phyloP scores from a whole-genome alignment of 345 rosid genomes.

The Atalantia buxifolia region DNA sequence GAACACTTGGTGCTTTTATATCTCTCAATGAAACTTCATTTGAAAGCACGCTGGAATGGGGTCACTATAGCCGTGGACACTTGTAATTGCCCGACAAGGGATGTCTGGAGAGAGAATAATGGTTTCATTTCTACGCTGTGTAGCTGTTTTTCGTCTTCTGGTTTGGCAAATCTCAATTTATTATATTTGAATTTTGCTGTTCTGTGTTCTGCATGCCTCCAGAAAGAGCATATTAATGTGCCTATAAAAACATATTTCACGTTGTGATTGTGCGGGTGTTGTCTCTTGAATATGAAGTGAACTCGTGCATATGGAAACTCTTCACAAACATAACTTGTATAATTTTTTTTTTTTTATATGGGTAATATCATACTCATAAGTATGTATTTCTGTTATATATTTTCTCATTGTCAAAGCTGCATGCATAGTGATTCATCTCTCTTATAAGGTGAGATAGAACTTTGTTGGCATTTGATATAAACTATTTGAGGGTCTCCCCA shows the following conservation, averaged over 20 bases:
- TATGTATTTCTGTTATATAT: neutral
- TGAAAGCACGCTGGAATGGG: neutral
- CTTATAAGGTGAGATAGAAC: neutral
- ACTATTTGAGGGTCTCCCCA: too few species aligned
- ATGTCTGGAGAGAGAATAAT: neutral
- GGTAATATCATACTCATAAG: neutral
- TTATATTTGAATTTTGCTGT: neutral
- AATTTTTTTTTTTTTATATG: neutral
- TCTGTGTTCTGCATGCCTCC: neutral
- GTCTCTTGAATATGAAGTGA: neutral
- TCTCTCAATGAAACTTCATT: neutral
- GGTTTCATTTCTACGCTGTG: neutral
- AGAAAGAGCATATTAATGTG: neutral
- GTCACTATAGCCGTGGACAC: neutral
- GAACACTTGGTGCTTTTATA: neutral
- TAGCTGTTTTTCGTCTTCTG: neutral
- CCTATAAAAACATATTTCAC: neutral
- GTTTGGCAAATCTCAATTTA: neutral
- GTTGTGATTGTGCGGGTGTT: neutral
- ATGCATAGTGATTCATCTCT: neutral
- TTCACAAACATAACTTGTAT: neutral
- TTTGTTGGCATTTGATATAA: neutral
- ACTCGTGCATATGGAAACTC: neutral
- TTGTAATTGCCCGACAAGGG: neutral
- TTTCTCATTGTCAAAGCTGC: neutral